These are phyloP conservation scores for Microcyclospora tardicrescens DNA, from an alignment of 2,329 filamentous ascomycete genomes.

Conservation along the genomic window DNA sequence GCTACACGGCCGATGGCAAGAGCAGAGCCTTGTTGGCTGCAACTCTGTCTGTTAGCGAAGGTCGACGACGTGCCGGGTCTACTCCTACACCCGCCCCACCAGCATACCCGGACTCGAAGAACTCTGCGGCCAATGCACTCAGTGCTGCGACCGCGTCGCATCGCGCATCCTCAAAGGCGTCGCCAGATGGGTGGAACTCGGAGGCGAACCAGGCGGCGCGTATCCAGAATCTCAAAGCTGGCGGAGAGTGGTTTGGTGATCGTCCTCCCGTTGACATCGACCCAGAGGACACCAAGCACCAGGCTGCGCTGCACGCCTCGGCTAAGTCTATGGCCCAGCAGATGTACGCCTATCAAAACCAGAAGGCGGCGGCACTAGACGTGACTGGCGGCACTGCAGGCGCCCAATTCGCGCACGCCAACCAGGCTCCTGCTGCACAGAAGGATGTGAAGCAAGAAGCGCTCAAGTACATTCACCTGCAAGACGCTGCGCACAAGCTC, in stretches of 20 bases:
- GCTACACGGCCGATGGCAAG: slow-evolving; percentile 38
- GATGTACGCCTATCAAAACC: slow-evolving; percentile 59
- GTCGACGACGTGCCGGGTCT: slow-evolving; percentile 52
- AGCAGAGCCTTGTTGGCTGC: slow-evolving; percentile 62
- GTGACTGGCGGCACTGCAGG: slow-evolving; percentile 10
- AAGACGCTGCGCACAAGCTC: slow-evolving; percentile 76
- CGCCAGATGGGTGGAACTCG: slow-evolving; percentile 29
- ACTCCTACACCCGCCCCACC: slow-evolving; percentile 33
- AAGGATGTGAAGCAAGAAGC: slow-evolving; percentile 41
- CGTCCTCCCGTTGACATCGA: slow-evolving; percentile 60
- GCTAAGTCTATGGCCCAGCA: slow-evolving; percentile 80
- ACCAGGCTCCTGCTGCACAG: slow-evolving; percentile 23
- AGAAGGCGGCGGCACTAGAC: slow-evolving; percentile 10
- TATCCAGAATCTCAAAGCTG: slow-evolving; percentile 44
- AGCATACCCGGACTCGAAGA: slow-evolving; percentile 43
- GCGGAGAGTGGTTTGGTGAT: slow-evolving; percentile 65
- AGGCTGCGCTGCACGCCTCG: slow-evolving; percentile 64
- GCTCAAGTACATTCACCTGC: slow-evolving; percentile 48
- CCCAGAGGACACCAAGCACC: slow-evolving; percentile 57
- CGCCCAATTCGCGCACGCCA: slow-evolving; percentile 19
- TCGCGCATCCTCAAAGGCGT: slow-evolving; percentile 28
- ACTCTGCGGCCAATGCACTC: slow-evolving; percentile 54
- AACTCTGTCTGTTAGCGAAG: slow-evolving; percentile 56
- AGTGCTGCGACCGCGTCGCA: slow-evolving; percentile 61
- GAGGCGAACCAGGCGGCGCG: slow-evolving; percentile 48